phyloP scores from a whole-genome alignment of 176 grass and related monocot species.

The Rhynchospora pubera region DNA sequence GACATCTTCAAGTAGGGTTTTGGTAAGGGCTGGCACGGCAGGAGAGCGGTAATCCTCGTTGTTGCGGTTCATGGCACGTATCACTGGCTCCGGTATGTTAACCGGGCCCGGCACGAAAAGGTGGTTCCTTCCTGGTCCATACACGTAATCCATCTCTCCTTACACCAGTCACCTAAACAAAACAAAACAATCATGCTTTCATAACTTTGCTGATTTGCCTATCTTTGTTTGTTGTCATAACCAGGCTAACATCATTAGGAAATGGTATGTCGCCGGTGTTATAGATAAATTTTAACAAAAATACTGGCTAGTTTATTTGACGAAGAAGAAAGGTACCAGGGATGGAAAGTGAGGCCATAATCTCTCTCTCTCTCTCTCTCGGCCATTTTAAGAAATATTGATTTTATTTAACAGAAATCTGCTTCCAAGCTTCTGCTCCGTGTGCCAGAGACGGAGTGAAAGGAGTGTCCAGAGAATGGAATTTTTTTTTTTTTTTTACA shows the following conservation, averaged over 20 bases:
- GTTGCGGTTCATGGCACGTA: conserved; percentile 86
- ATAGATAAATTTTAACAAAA: background rate
- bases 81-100: conserved; percentile 84
- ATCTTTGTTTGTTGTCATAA: background rate
- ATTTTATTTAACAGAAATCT: no score
- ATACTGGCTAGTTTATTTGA: background rate
- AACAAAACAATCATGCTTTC: background rate
- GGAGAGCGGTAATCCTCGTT: conserved; percentile 99
- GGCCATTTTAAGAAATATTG: background rate
- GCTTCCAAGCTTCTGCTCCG: no score
- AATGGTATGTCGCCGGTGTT: background rate
- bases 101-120: conserved; percentile 91
- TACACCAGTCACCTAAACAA: background rate
- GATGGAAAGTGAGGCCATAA: background rate
- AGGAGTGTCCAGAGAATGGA: no score
- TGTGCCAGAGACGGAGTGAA: no score
- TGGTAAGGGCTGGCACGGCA: conserved; percentile 65
- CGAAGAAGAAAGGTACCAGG: background rate
- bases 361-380: background rate
- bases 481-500: no score
- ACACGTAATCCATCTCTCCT: conserved; percentile 71
- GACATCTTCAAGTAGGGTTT: conserved; percentile 77
- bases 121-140: conserved; percentile 82
- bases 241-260: background rate
- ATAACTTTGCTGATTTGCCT: background rate